A percentile compares a stretch with the other conserved stretches of the same genome.
Conservation (phyloP, 192 early-diverging fungal genomes). For the Entomortierella chlamydospora region DNA sequence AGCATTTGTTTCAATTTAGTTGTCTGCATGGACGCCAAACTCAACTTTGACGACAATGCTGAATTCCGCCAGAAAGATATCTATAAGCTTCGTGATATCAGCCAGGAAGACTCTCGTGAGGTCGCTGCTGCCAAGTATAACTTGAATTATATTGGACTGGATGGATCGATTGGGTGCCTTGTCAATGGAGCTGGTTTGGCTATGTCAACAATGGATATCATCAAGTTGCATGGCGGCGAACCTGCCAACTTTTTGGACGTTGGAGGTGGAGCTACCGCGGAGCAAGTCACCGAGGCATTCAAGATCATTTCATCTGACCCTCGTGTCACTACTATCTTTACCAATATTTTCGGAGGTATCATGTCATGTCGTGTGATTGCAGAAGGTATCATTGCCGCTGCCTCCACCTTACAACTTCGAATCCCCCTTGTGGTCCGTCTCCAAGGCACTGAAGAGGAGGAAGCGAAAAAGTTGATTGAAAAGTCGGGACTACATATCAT, state of each 20-base stretch:
- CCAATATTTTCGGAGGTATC: constrained; percentile 99
- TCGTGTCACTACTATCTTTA: constrained; percentile 95
- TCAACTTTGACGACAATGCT: constrained; percentile 99
- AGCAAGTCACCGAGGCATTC: constrained; percentile 98
- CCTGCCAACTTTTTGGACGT: constrained; percentile 99
- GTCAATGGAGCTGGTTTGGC: constrained; percentile 99
- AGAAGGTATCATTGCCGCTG: constrained; percentile 96
- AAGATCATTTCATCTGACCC: constrained; percentile 98
- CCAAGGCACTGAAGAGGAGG: constrained; percentile 91
- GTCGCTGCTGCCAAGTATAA: constrained; percentile 96
- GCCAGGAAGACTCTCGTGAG: constrained; percentile 98
- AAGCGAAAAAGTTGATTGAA: constrained; percentile 92
- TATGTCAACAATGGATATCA: constrained; percentile 99
- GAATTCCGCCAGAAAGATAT: constrained; percentile 96
- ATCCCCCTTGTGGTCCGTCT: constrained; percentile 98
- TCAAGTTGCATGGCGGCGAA: constrained; percentile 98
- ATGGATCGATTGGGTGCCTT: constrained; percentile 97
- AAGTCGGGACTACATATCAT: constrained; percentile 94
- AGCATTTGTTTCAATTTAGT: constrained; percentile 50
- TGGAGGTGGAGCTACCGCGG: constrained; percentile 94
- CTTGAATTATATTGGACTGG: constrained; percentile 99
- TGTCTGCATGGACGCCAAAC: constrained; percentile 99
- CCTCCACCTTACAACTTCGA: constrained; percentile 89
- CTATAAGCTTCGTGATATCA: constrained; percentile 87
- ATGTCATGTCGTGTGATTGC: constrained; percentile 99